Percentiles rank a stretch among this genome's conserved stretches.
phyloP scores from a whole-genome alignment of 2,329 filamentous ascomycete genomes.

The Monilinia polystroma region DNA sequence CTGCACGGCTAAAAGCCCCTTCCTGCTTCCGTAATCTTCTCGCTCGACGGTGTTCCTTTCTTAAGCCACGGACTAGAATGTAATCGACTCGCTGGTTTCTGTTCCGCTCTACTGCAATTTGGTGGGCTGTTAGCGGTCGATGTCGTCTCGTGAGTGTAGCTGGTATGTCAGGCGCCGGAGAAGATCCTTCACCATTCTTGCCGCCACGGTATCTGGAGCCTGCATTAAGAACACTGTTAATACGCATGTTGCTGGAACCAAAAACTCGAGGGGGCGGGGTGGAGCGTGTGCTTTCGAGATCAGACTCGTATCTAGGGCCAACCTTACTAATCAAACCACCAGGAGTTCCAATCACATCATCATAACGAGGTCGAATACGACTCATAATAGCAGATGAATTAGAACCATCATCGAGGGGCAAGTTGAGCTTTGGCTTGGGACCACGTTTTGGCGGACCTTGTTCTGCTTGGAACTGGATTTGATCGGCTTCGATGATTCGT shows the following conservation, averaged over 20 bases:
- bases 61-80: slow-evolving; percentile 72
- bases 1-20: slow-evolving; percentile 65
- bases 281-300: slow-evolving; percentile 53
- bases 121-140: slow-evolving; percentile 76
- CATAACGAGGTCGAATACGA: slow-evolving; percentile 62
- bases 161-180: slow-evolving; percentile 54
- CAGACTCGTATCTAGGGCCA: slow-evolving; percentile 60
- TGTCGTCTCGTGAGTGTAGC: slow-evolving; percentile 54
- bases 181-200: slow-evolving; percentile 61
- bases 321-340: slow-evolving; percentile 61
- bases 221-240: slow-evolving; percentile 34
- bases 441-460: slow-evolving; percentile 56
- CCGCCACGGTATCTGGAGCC: slow-evolving; percentile 46
- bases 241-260: slow-evolving; percentile 41
- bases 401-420: slow-evolving; percentile 43
- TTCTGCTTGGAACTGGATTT: slow-evolving; percentile 46
- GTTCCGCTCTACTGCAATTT: slow-evolving; percentile 77
- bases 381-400: slow-evolving; percentile 52
- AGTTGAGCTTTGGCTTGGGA: slow-evolving; percentile 41
- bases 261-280: slow-evolving; percentile 48
- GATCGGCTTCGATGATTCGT: slow-evolving; percentile 73
- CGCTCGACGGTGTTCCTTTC: slow-evolving; percentile 62
- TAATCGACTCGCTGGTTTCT: slow-evolving; percentile 78
- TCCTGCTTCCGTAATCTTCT: slow-evolving; percentile 62
- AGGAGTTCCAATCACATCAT: slow-evolving; percentile 39